Evolutionary conservation across 2,329 filamentous ascomycete species (phyloP).

Genomic region (Colletotrichum aenigma): DNA sequence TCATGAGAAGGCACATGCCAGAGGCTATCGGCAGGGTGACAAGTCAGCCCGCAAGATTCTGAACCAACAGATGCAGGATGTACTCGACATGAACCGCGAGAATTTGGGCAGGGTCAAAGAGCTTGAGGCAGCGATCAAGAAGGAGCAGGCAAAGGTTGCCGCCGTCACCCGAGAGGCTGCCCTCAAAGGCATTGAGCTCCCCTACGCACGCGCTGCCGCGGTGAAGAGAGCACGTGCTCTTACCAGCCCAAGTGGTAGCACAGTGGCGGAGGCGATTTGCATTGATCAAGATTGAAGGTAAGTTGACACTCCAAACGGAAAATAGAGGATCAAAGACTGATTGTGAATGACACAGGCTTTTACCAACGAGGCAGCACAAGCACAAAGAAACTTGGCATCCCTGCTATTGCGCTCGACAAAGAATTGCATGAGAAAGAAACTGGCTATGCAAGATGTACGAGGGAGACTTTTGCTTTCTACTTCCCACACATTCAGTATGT

Average conservation of each 20-base stretch:
- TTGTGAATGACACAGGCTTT: not conserved
- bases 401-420: not conserved
- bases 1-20: not conserved
- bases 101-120: not conserved
- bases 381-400: not conserved
- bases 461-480: not conserved
- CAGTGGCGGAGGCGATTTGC: not conserved
- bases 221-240: not conserved
- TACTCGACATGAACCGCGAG: not conserved
- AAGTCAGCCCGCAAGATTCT: not conserved
- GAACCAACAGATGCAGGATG: not conserved
- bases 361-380: not conserved
- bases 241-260: not conserved
- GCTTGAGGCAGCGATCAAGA: not conserved
- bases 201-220: not conserved
- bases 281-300: not conserved
- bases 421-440: not conserved
- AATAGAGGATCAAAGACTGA: not conserved
- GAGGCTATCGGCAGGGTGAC: not conserved
- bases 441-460: rapidly evolving
- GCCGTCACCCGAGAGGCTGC: not conserved
- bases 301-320: not conserved
- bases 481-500: not conserved
- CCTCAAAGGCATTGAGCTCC: not conserved
- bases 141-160: not conserved